A percentile compares a stretch with the other conserved stretches of the same genome.
These are phyloP conservation scores for Coemansia umbellata DNA, from an alignment of 192 early-diverging fungal genomes.

Conservation along the genomic window DNA sequence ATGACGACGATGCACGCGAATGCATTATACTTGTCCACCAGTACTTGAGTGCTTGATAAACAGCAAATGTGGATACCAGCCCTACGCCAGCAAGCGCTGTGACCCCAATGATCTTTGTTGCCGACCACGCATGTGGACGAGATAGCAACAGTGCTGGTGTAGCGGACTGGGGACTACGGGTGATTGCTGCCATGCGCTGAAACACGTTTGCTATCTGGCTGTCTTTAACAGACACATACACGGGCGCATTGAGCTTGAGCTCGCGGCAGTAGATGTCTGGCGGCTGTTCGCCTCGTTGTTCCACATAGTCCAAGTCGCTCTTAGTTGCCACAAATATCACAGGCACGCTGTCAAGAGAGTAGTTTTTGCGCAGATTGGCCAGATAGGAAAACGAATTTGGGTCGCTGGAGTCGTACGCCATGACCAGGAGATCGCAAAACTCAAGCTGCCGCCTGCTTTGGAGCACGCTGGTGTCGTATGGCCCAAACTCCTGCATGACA, in stretches of 20 bases:
- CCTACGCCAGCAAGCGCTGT: conserved; percentile 40
- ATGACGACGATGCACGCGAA: conserved; percentile 13
- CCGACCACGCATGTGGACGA: conserved; percentile 35
- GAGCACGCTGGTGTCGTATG: conserved; percentile 85
- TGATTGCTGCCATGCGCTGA: conserved; percentile 71
- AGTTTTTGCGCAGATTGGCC: conserved; percentile 74
- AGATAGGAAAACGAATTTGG: conserved; percentile 92
- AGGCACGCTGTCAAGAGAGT: conserved; percentile 79
- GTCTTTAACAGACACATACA: conserved; percentile 85
- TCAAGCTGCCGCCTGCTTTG: conserved; percentile 85
- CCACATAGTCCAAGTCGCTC: conserved; percentile 84
- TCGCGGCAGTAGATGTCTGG: conserved; percentile 93
- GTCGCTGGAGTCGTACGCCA: conserved; percentile 95
- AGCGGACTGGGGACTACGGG: conserved; percentile 37
- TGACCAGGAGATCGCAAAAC: conserved; percentile 84
- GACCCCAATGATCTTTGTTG: conserved; percentile 25
- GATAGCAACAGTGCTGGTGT: conserved; percentile 35
- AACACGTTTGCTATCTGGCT: conserved; percentile 84
- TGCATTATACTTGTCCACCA: conserved; percentile 35
- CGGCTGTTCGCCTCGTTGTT: conserved; percentile 72
- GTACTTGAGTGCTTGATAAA: conserved; percentile 39
- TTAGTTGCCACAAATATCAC: conserved; percentile 94
- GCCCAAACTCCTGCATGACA: conserved; percentile 94
- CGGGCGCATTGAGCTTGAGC: conserved; percentile 80
- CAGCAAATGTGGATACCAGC: conserved; percentile 37